Conservation (phyloP, 192 early-diverging fungal species). For the Piromyces sp. region DNA sequence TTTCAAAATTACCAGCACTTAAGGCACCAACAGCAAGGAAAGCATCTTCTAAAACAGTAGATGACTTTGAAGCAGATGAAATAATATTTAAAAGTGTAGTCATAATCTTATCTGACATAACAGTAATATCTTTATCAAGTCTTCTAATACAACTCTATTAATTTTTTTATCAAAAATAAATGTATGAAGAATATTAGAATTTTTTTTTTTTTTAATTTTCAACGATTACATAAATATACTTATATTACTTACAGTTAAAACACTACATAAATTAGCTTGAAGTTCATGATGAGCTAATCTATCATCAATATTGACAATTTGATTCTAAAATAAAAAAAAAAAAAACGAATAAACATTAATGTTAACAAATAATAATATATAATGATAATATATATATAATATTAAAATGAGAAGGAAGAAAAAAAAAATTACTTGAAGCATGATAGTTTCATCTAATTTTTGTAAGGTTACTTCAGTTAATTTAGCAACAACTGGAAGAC, state of each 20-base stretch:
- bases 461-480: constrained; percentile 60
- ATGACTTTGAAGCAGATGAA: constrained; percentile 43
- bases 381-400: too few species aligned
- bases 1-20: constrained; percentile 42
- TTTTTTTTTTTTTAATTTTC: too few species aligned
- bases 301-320: constrained; percentile 73
- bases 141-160: constrained; percentile 62
- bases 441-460: constrained; percentile 59
- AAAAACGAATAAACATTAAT: background rate
- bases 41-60: constrained; percentile 79
- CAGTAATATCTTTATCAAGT: constrained; percentile 48
- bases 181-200: too few species aligned
- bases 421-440: constrained; percentile 14
- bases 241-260: constrained; percentile 52
- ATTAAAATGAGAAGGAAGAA: background rate
- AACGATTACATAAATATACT: too few species aligned
- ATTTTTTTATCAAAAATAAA: background rate
- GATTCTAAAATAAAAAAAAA: constrained; percentile 17
- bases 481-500: constrained; percentile 51
- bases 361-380: too few species aligned
- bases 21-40: constrained; percentile 83
- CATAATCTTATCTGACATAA: constrained; percentile 82
- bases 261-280: constrained; percentile 82
- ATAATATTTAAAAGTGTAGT: constrained; percentile 63
- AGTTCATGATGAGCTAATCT: constrained; percentile 61